These are phyloP conservation scores for Amanita fuliginea DNA, from an alignment of 768 basidiomycete genomes.

Conservation along the genomic window DNA sequence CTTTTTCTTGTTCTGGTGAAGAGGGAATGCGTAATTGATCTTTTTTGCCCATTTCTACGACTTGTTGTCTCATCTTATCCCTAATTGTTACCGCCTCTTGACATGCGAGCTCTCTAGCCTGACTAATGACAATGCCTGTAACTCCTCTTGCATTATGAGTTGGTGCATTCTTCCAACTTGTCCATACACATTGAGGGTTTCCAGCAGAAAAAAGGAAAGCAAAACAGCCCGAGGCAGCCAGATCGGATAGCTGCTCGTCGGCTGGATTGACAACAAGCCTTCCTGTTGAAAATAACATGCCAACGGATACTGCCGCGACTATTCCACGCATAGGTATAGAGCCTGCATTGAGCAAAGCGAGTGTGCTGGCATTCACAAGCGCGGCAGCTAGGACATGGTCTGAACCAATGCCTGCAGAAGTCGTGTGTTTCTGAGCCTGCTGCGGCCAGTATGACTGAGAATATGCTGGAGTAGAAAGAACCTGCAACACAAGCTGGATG, in stretches of 20 bases:
- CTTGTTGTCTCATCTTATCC: conserved; percentile 29
- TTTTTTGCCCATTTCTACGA: conserved; percentile 14
- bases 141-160: conserved; percentile 16
- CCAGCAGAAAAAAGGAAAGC: conserved; percentile 46
- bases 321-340: conserved; percentile 68
- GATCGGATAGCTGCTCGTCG: conserved; percentile 25
- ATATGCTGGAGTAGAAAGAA: conserved; percentile 21
- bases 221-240: conserved; percentile 50
- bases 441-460: conserved; percentile 6
- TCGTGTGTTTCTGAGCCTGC: conserved; percentile 8
- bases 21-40: conserved; percentile 8
- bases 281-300: conserved; percentile 19
- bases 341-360: conserved; percentile 58
- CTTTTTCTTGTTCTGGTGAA: not conserved
- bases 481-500: conserved; percentile 70
- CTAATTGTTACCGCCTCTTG: conserved; percentile 37
- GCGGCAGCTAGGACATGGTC: conserved; percentile 36
- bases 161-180: conserved; percentile 29
- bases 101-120: conserved; percentile 39
- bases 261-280: conserved; percentile 41
- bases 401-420: conserved; percentile 16
- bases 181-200: conserved; percentile 39
- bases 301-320: conserved; percentile 58
- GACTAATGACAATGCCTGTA: conserved; percentile 27
- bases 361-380: conserved; percentile 58